Evolutionary conservation across 345 rosid genomes (phyloP), one percentile per base, ranked within the genome.

Genomic region (Eucalyptus cloeziana): DNA sequence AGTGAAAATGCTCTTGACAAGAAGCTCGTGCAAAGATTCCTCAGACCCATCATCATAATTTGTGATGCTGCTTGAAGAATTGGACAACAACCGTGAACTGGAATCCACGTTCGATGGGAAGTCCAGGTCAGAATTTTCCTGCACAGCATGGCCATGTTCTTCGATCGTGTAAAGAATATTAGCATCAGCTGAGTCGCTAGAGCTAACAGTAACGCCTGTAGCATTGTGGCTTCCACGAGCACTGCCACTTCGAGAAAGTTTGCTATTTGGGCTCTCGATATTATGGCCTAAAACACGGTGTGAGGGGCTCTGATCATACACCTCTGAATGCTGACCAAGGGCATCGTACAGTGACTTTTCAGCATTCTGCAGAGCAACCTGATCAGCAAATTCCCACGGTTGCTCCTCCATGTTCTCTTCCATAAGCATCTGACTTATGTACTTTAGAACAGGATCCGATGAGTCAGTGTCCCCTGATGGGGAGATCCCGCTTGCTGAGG

Each of bases 1-100:
- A 69, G 91, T 94, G 90, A 96, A 94, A 89, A 95, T 94, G 88
- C 92, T 94, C 90, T 90, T 93, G 89, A 89, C 94, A 88, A 94
- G 89, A 92, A 95, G 89, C 91, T 94, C 94, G 31, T 54, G 92
- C 17, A 91, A 89, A 87, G 95, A 91, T 80, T 94, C 86, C 76
- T 88, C 89, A 87, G 91, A 87, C 49, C 91, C 90, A 85, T 86
- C 87, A 24, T 86, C 89, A 15, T 52, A 19, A 60, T 86, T 37
- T 45, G 81, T 47, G 7, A 88, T 43, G 33, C 60, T 86, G 86
- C 87, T 93, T 16, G 88, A 89, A 62, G 87, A 88, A 45, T 87
- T 89, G 67, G 88, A 90, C 85, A 90, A 52, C 79, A 91, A 43
- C 25, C 37, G 89, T 6, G n/a, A 85, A 90, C 45, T 25, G n/a